A percentile compares a stretch with the other conserved stretches of the same genome.
Conservation (phyloP, 1,139 yeast species). For the Lipomyces yarrowii region DNA sequence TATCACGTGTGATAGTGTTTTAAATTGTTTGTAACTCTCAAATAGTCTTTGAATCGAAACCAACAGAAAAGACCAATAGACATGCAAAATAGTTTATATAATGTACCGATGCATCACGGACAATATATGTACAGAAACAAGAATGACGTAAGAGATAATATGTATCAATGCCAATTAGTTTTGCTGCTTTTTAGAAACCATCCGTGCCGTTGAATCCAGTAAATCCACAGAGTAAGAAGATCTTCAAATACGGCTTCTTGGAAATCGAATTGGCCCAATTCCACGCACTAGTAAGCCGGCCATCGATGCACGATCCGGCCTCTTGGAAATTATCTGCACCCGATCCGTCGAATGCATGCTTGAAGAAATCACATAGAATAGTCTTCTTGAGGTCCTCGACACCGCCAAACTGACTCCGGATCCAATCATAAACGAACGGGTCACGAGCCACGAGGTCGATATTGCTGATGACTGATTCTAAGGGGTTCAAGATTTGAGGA, state of each 20-base stretch:
- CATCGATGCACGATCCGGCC: constrained; percentile 81
- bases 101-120: background rate
- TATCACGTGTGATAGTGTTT: background rate
- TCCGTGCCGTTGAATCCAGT: constrained; percentile 72
- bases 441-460: constrained; percentile 57
- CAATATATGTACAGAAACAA: background rate
- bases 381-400: constrained; percentile 54
- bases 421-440: constrained; percentile 52
- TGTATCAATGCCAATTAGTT: background rate
- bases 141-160: background rate
- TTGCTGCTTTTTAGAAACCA: constrained; percentile 22
- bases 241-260: constrained; percentile 59
- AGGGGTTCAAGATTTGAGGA: constrained; percentile 70
- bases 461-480: constrained; percentile 56
- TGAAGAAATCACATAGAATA: constrained; percentile 66
- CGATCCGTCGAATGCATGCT: constrained; percentile 70
- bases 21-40: background rate
- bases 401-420: constrained; percentile 58
- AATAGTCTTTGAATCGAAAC: background rate
- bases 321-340: constrained; percentile 79
- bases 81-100: background rate
- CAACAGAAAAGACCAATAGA: background rate
- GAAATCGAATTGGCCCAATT: constrained; percentile 71
- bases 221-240: constrained; percentile 68
- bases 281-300: constrained; percentile 77